Base-by-base conservation (phyloP, 2,329 filamentous ascomycete species). In the Xylariaceae sp. region DNA sequence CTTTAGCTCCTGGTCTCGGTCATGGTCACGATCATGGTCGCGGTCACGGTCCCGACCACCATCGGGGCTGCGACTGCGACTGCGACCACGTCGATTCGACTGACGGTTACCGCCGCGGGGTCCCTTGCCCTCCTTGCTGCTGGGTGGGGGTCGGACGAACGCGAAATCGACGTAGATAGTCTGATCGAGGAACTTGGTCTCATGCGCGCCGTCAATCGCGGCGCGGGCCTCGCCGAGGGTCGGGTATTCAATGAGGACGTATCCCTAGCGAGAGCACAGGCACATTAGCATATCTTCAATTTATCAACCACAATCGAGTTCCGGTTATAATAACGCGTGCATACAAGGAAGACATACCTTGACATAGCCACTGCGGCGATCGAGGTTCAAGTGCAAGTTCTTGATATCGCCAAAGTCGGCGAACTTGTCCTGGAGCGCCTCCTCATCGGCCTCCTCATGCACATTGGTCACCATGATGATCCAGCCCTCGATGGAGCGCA, bases 401-500 rank as follows among this genome's bases (percentile, higher is more conserved):
- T 92, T 92, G 70, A 94, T 90, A 75, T 93, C 88, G 67, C 90
- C 90, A 71, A 83, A 94, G 68, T 94, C 90, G 69, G 85, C 88
- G 73, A 94, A 94, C 73, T 86, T 82, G 73, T 94, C 90, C 69
- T 88, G 88, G 58, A 94, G 74, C 51, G 89, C 87, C 77, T 94
- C 90, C 76, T 94, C 90, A 67, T 88, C 88, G 53, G 90, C 89
- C 74, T 94, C 90, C 72, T 94, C 90, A 77, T 94, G 90, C 39
- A 94, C 88, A 70, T 94, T 94, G 55, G 89, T 92, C 65, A 90
- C 89, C 64, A 91, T 86, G 69, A 94, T 80, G 74, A 94, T 94
- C 90, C 90, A 94, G 67, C 90, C 90, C 76, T 94, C 90, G 71
- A 94, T 92, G 57, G 88, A 92, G 68, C 90, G 89, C 61, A 94